Evolutionary conservation across 257 asterid species (phyloP).

Genomic region (Capsicum baccatum): DNA sequence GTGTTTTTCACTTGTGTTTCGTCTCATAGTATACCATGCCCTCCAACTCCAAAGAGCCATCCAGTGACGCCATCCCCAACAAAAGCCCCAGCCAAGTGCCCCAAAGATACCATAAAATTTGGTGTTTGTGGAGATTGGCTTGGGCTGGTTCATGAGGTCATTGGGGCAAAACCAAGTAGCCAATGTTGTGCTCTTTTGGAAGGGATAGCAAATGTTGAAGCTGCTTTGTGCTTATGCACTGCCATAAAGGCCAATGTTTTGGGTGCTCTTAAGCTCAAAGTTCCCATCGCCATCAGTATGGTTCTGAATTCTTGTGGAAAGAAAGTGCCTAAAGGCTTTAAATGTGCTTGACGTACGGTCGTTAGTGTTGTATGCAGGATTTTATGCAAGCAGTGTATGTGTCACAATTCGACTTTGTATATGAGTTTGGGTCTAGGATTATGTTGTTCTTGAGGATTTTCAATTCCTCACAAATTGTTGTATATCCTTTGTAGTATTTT

Average conservation of each 20-base stretch:
- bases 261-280: slow-evolving; percentile 50
- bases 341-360: slow-evolving; percentile 38
- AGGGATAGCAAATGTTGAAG: slow-evolving; percentile 85
- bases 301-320: slow-evolving; percentile 79
- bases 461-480: background rate
- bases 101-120: slow-evolving; percentile 73
- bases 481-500: background rate
- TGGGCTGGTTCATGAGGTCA: slow-evolving; percentile 75
- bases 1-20: slow-evolving; percentile 57
- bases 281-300: slow-evolving; percentile 71
- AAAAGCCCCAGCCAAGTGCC: slow-evolving; percentile 57
- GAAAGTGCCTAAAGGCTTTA: slow-evolving; percentile 74
- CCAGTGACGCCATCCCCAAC: slow-evolving; percentile 40
- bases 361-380: background rate
- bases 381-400: accelerated
- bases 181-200: slow-evolving; percentile 64
- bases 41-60: slow-evolving; percentile 49
- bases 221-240: slow-evolving; percentile 82
- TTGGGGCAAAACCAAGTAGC: slow-evolving; percentile 67
- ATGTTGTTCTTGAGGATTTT: background rate
- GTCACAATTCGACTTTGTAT: background rate
- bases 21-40: slow-evolving; percentile 55
- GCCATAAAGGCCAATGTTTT: slow-evolving; percentile 79
- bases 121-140: slow-evolving; percentile 93
- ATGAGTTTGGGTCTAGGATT: background rate